These are phyloP conservation scores for Gliomastix tumulicola DNA, from an alignment of 2,329 filamentous ascomycete genomes.

Conservation along the genomic window DNA sequence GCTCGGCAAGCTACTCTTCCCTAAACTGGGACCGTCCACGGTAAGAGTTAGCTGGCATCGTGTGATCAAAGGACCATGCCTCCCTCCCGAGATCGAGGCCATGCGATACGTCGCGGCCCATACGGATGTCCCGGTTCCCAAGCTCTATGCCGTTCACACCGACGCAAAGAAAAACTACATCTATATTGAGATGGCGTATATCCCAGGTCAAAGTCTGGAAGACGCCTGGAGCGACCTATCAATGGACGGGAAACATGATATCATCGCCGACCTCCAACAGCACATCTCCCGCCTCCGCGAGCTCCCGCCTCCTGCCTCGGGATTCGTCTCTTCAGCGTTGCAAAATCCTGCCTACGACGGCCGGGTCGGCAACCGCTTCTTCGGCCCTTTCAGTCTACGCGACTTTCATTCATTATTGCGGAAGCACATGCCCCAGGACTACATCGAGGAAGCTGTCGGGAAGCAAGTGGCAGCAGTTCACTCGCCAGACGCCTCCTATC, in stretches of 20 bases:
- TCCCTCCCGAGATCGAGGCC: conserved; percentile 17
- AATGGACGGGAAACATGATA: conserved; percentile 8
- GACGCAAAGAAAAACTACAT: conserved; percentile 7
- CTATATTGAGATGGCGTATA: conserved; percentile 18
- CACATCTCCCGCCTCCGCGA: conserved; percentile 12
- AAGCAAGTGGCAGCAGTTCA: conserved; percentile 14
- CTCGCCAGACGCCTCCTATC: too few species aligned
- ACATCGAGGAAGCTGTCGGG: conserved; percentile 12
- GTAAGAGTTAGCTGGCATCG: conserved; percentile 17
- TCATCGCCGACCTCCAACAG: conserved; percentile 14
- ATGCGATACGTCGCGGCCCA: conserved; percentile 18
- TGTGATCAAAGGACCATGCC: conserved; percentile 19
- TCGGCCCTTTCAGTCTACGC: conserved; percentile 13
- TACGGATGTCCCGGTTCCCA: conserved; percentile 18
- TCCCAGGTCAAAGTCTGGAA: conserved; percentile 10
- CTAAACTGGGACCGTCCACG: conserved; percentile 5
- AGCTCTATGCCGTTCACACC: conserved; percentile 14
- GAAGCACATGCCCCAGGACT: conserved; percentile 11
- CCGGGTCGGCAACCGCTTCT: conserved; percentile 15
- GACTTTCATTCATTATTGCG: conserved; percentile 17
- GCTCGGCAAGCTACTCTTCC: conserved; percentile 16
- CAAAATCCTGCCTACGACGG: conserved; percentile 14
- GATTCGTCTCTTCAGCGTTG: conserved; percentile 15
- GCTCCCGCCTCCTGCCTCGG: conserved; percentile 12
- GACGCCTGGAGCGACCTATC: conserved; percentile 12